A percentile compares a stretch with the other conserved stretches of the same genome.
These are phyloP conservation scores for Brettanomyces custersianus DNA, from an alignment of 805 yeast species.

Conservation along the genomic window DNA sequence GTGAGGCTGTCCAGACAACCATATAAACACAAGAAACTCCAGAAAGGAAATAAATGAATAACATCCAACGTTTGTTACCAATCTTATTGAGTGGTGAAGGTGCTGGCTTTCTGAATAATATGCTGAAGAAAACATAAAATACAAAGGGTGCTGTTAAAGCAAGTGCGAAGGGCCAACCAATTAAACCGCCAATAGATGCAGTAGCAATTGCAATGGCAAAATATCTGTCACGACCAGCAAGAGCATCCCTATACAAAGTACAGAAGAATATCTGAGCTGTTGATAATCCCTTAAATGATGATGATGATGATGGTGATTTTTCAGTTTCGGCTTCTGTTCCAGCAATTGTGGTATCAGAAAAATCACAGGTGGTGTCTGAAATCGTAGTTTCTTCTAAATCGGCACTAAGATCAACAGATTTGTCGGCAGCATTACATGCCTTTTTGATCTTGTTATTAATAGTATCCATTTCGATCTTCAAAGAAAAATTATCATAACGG, in stretches of 20 bases:
- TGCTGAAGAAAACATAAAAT: constrained; percentile 22
- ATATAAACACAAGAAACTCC: constrained; percentile 11
- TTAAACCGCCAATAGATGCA: constrained; percentile 57
- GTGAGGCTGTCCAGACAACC: constrained; percentile 14
- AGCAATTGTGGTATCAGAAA: neutral
- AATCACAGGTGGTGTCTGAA: neutral
- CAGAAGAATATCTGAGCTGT: constrained; percentile 8
- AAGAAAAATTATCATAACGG: constrained; percentile 14
- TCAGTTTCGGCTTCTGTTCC: neutral
- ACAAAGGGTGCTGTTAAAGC: constrained; percentile 56
- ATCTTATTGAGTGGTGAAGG: constrained; percentile 1
- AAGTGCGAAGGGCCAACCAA: constrained; percentile 90
- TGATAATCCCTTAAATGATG: constrained; percentile 7
- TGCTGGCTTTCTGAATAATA: constrained; percentile 1
- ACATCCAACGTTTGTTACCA: constrained; percentile 4
- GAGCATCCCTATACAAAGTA: constrained; percentile 7
- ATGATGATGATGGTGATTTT: neutral
- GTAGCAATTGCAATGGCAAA: constrained; percentile 30
- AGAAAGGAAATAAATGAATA: constrained; percentile 10
- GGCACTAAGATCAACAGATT: neutral
- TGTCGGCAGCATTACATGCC: constrained; percentile 9
- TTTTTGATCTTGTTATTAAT: constrained; percentile 9
- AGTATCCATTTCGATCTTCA: constrained; percentile 9
- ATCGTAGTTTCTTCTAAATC: neutral
- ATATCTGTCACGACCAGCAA: constrained; percentile 12